These are phyloP conservation scores for Aegilops longissima DNA, from an alignment of 176 grass and related monocot genomes.

Conservation along the genomic window DNA sequence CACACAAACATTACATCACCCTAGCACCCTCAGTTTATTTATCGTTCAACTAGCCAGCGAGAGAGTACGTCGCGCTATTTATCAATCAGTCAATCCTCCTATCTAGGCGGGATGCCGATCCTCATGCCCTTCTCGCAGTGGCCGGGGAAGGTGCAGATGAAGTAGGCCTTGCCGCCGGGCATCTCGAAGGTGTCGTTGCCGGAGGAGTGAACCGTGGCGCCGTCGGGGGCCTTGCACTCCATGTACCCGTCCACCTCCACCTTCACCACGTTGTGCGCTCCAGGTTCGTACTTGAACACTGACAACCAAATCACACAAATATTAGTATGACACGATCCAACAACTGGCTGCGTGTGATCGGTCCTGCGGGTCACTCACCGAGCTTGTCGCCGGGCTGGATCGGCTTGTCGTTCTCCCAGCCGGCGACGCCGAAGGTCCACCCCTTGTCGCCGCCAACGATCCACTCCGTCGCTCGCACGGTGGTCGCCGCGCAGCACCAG, in stretches of 20 bases:
- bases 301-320: not conserved
- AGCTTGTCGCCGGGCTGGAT: constrained; percentile 2
- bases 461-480: not conserved
- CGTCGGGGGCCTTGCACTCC: not conserved
- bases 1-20: too few species aligned
- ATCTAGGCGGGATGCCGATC: not conserved
- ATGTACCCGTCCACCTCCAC: not conserved
- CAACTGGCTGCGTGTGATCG: not conserved
- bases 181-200: not conserved
- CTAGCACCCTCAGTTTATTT: too few species aligned
- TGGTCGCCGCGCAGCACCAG: not conserved
- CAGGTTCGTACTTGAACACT: not conserved
- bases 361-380: not conserved
- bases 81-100: too few species aligned
- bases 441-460: not conserved
- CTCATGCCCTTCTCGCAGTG: constrained; percentile 15
- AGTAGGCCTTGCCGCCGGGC: constrained; percentile 19
- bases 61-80: too few species aligned
- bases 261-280: not conserved
- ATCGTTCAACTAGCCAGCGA: too few species aligned
- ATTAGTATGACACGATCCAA: not conserved
- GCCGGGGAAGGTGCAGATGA: constrained; percentile 1
- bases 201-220: not conserved
- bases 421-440: not conserved
- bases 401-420: not conserved